Base-by-base conservation (phyloP, 108 stramenopile species). In the Cyclotella sp. region DNA sequence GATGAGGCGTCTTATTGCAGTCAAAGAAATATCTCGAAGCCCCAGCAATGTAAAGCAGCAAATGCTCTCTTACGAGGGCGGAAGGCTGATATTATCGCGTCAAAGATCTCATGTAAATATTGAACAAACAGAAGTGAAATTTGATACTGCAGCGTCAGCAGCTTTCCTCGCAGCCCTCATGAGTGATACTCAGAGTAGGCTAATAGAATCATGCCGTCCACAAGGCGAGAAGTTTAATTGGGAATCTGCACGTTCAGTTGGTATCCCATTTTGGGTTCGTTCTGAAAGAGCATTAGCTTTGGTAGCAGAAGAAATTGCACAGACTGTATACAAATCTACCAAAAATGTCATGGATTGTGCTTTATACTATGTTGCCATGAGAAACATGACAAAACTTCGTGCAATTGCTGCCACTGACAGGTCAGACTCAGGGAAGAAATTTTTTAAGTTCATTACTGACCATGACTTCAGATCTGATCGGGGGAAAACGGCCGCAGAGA, bases 201-300 rank as follows among this genome's bases (percentile, higher is more conserved):
- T 95, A n/a, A 40, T 95, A 0, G 83, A 87, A 9, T 63, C 76
- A 39, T 72, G 84, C 45, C 90, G 92, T 10, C 51, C 82, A 11
- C 68, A 78, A 3, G 54, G 26, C 10, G 80, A 77, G 44, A 93
- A 93, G 76, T 75, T 91, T 22, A 86, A 83, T 47, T 95, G 94
- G 94, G 68, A 78, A 52, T 72, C 68, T 47, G 88, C 86, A 16
- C 80, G 90, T 34, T 65, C 86, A 43, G 28, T 89, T 13, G 82
- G 87, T 30, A 65, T 93, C 19, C 89, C 92, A 27, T 93, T 92
- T 79, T 95, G 94, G 94, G 63, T 95, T n/a, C 86, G 94, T 28
- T 95, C 92, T 3, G 87, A 91, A 26, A 83, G 82, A 27, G 65
- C 70, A 12, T 76, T 95, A 16, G 59, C 76, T 13, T 70, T 78